Base-by-base conservation (phyloP, 129 eudicot genomes). In the Tanacetum coccineum region DNA sequence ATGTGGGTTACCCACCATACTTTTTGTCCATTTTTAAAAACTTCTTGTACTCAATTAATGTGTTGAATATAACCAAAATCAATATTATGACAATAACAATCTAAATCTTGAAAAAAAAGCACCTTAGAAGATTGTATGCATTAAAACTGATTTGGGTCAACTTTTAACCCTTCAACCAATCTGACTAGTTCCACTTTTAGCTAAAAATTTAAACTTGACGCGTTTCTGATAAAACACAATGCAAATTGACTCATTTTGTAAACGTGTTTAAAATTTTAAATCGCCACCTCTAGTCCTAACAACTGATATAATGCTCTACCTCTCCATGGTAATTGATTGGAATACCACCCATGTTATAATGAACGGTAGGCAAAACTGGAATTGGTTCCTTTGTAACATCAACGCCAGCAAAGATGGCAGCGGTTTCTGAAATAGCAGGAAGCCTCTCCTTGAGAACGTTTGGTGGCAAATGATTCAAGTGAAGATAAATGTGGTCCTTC, bases 371-470 rank as follows among this genome's bases (percentile, higher is more conserved):
- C 61, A 93, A 79, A 76, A 93, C 98, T 76, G 96, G 98, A 75
- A 93, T 88, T 53, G 98, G 98, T 74, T 93, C 90, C 81, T 93
- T 93, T 59, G 98, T 93, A 71, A 93, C 98, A 79, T 93, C 98
- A 68, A 93, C 98, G 28, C 96, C 96, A 81, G 96, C 89, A 82
- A 93, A 93, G 39, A 93, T 93, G 18, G 98, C 98, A 49, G 96
- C 98, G 26, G 98, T 93, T 83, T 93, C 98, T 50, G 98, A 93
- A 20, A 93, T 93, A 76, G 95, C 98, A 36, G 98, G 98, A 68
- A 88, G 98, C 66, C 98, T 88, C 79, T 93, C n/a, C 98, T 88
- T 86, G 17, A 93, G 98, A 59, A 93, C 98, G 56, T 88, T 96
- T n/a, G 98, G 98, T 56, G 98, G 98, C 44, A 93, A 81, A 78